Conservation (phyloP, 352 stramenopile genomes). For the Phytophthora ohioensis region DNA sequence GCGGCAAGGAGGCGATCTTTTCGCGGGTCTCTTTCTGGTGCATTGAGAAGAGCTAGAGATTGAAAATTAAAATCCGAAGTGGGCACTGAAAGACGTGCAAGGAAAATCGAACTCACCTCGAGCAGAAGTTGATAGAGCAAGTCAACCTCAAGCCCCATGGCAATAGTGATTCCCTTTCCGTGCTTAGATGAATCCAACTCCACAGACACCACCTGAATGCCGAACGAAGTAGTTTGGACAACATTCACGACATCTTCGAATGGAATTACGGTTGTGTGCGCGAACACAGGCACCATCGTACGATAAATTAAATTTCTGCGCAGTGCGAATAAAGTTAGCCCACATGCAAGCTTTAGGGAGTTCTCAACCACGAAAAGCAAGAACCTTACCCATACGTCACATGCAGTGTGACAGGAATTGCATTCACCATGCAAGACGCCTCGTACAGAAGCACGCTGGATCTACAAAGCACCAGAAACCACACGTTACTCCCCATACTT, state of each 20-base stretch:
- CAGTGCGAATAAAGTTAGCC: slow-evolving; percentile 1
- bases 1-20: slow-evolving; percentile 23
- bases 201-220: slow-evolving; percentile 71
- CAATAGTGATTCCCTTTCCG: slow-evolving; percentile 68
- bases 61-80: background rate
- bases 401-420: slow-evolving; percentile 71
- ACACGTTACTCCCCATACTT: background rate
- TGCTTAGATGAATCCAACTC: slow-evolving; percentile 54
- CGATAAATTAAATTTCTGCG: slow-evolving; percentile 72
- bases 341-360: background rate
- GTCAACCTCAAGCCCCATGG: slow-evolving; percentile 81
- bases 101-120: slow-evolving; percentile 46
- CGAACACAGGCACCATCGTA: slow-evolving; percentile 80
- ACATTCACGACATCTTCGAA: slow-evolving; percentile 70
- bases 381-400: slow-evolving; percentile 74
- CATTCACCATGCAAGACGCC: slow-evolving; percentile 78
- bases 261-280: slow-evolving; percentile 66
- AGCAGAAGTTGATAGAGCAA: slow-evolving; percentile 75
- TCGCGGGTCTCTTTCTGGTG: slow-evolving; percentile 49
- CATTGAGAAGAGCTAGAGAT: slow-evolving; percentile 58
- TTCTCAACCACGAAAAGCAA: background rate
- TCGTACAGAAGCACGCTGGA: slow-evolving; percentile 86
- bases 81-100: background rate
- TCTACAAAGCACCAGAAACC: slow-evolving; percentile 27
- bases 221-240: slow-evolving; percentile 63